Evolutionary conservation across 768 basidiomycete species (phyloP), one percentile per base, ranked within the genome.

Genomic region (Tulasnella sp.): DNA sequence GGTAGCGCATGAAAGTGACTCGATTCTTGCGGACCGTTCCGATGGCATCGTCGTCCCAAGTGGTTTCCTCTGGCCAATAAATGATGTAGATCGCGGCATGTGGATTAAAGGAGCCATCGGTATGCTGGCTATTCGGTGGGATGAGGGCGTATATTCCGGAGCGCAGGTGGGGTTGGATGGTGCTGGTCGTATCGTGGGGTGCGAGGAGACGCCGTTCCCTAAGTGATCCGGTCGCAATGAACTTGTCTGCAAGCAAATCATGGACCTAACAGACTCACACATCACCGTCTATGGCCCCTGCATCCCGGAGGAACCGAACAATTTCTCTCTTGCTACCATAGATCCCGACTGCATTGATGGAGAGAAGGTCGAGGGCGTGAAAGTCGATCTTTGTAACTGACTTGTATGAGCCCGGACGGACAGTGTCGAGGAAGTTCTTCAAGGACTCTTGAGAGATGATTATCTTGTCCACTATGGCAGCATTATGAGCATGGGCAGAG

Each of bases 1-100:
- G 73, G 61, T 83, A 82, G 46, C 80, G 67, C 78, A 82, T 81
- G 61, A 82, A 82, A 0, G 79, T 78, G 2, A 76, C 69, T 5
- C 81, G 71, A 66, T 81, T 82, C 2, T 75, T 72, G 27, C 70
- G 63, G 46, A 77, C 72, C n/a, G 21, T 39, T 1, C 51, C 51
- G 7, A 17, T 31, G 2, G 77, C 73, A 14, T 69, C 67, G 63
- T 81, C 78, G 31, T 75, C 64, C 81, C 81, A 82, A 14, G 53
- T 55, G 34, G 48, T 49, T 14, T 58, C 57, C 23, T 83, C 78
- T 0, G 81, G 80, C 81, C 82, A 83, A 57, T 78, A 81, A 4
- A 82, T 61, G 12, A 79, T 71, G 50, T 76, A 79, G 6, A 76
- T 21, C 21, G 31, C 14, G 17, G 12, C 19, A 17, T 27, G n/a